phyloP scores from a whole-genome alignment of 305 asterid species.

The Solanum hybrid region DNA sequence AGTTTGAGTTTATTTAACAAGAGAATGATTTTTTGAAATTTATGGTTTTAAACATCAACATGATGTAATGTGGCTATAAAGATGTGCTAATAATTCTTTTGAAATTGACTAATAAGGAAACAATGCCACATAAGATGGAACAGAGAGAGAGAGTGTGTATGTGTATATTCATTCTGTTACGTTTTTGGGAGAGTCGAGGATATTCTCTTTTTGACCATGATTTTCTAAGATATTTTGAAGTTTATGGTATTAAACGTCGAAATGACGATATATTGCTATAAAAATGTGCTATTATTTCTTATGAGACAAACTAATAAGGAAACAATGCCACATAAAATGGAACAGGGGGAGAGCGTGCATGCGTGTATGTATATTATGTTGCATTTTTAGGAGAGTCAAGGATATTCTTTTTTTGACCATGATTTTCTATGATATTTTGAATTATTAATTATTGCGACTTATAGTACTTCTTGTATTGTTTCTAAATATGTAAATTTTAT shows the following conservation, averaged over 20 bases:
- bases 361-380: background rate
- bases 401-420: background rate
- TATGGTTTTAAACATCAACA: background rate
- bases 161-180: background rate
- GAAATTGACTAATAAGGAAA: background rate
- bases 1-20: background rate
- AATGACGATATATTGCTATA: background rate
- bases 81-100: background rate
- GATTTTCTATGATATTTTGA: background rate
- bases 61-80: background rate
- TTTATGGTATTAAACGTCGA: background rate
- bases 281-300: background rate
- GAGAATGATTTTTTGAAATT: background rate
- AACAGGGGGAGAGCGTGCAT: background rate
- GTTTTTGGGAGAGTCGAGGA: background rate
- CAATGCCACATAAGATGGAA: background rate
- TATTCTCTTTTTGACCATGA: background rate
- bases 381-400: background rate
- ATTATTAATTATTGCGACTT: background rate
- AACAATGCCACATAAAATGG: background rate
- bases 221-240: background rate
- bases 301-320: background rate
- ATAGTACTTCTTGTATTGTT: background rate
- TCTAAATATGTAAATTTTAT: background rate
- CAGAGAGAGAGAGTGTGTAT: background rate